phyloP scores from a whole-genome alignment of 139 green algal genomes.

The Picochlorum sp. region DNA sequence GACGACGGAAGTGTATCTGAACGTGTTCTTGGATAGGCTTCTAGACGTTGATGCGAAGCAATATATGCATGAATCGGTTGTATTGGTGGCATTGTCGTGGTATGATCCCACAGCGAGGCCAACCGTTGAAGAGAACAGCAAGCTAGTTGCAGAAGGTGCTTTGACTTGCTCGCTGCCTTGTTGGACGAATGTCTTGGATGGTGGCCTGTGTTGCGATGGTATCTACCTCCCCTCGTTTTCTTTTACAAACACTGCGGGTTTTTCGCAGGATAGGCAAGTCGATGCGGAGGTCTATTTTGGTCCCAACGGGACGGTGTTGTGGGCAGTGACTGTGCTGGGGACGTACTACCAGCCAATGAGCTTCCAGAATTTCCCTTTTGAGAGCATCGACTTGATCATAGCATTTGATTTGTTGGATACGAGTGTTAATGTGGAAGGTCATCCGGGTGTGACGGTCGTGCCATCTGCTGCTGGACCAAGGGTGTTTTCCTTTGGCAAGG shows the following conservation, averaged over 20 bases:
- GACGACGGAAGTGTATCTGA: constrained; percentile 3
- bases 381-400: constrained; percentile 10
- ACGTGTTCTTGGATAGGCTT: neutral
- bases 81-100: neutral
- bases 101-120: neutral
- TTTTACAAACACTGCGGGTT: constrained; percentile 32
- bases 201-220: constrained; percentile 17
- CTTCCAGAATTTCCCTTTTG: constrained; percentile 6
- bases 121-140: neutral
- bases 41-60: neutral
- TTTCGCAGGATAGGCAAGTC: constrained; percentile 12
- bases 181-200: neutral
- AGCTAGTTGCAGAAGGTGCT: neutral
- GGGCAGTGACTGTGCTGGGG: neutral
- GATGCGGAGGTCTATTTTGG: constrained; percentile 13
- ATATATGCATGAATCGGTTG: neutral
- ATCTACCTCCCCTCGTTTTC: constrained; percentile 36
- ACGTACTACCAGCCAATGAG: constrained; percentile 2
- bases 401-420: neutral
- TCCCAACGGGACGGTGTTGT: neutral
- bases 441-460: neutral
- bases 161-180: neutral
- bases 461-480: neutral
- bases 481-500: neutral
- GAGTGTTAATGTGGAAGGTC: neutral